Base-by-base conservation (phyloP, 2,329 filamentous ascomycete genomes). In the Xylariales sp. region DNA sequence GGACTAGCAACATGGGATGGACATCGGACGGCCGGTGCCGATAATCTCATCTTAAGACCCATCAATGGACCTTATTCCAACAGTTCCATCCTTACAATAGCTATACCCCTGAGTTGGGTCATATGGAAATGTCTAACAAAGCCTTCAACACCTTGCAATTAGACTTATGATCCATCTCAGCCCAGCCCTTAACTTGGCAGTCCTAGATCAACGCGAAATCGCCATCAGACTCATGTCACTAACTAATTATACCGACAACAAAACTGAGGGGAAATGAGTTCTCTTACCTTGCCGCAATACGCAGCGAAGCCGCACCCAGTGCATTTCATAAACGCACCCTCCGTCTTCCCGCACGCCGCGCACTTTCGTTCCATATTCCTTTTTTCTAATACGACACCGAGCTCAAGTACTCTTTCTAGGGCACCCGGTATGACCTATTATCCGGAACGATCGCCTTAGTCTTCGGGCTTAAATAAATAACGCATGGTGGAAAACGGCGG, bases 261-360 rank as follows among this genome's bases (percentile, higher is more conserved):
- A 39, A 32, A 30, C 46, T n/a, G 28, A 10, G 18, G 14, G 36
- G 3, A 9, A 48, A 32, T 12, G 4, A 16, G 46, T 0, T 4
- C 39, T 75, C 79, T 77, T 62, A 84, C 83, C 80, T 83, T 83
- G 32, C 79, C 76, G 65, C 83, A 85, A 73, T 85, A 85, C 66
- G 75, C 77, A n/a, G 78, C 80, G 68, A 78, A 78, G 30, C 78
- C 78, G 69, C 83, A 85, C 8, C 81, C 82, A 10, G 79, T 82
- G 69, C 83, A 85, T 71, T 75, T 80, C 73, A 75, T 78, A 69
- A 82, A 62, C 61, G 62, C 55, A n/a, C 69, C 73, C 9, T 72
- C 74, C 4, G 34, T 66, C 64, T 68, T 69, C 14, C 74, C 75
- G 18, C 74, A 77, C 23, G 69, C 74, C 59, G 73, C 74, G 16